Percentiles rank a stretch among this genome's conserved stretches.
These are phyloP conservation scores for Coemansia sp. DNA, from an alignment of 192 early-diverging fungal species.

Conservation along the genomic window DNA sequence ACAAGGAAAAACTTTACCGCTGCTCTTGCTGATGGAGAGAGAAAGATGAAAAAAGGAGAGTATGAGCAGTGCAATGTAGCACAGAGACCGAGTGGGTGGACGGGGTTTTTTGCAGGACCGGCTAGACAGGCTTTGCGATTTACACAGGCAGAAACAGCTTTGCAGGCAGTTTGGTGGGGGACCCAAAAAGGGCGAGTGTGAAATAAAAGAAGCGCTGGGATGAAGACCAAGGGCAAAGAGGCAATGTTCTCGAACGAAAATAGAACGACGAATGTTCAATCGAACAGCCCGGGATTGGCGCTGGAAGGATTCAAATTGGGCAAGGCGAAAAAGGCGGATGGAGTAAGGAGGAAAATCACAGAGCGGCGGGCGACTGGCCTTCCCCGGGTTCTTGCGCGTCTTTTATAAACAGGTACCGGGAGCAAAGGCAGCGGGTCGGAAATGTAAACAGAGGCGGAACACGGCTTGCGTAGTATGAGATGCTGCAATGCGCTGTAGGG, in stretches of 20 bases:
- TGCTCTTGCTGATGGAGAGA: no score
- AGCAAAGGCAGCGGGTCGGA: neutral
- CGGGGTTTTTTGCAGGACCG: no score
- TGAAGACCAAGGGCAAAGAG: no score
- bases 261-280: neutral
- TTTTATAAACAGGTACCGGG: neutral
- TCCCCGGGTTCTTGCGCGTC: neutral
- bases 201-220: neutral
- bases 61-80: no score
- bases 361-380: neutral
- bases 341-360: neutral
- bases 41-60: no score
- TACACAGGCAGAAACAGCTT: no score
- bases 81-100: no score
- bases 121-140: no score
- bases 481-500: neutral
- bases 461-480: neutral
- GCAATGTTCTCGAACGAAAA: slow-evolving; percentile 3
- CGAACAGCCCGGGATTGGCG: neutral
- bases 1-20: no score
- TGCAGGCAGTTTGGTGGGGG: neutral
- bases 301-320: neutral
- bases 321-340: neutral
- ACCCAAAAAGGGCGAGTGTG: neutral
- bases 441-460: neutral